These are phyloP conservation scores for Penicillium manginii DNA, from an alignment of 495 filamentous ascomycete genomes.

Conservation along the genomic window DNA sequence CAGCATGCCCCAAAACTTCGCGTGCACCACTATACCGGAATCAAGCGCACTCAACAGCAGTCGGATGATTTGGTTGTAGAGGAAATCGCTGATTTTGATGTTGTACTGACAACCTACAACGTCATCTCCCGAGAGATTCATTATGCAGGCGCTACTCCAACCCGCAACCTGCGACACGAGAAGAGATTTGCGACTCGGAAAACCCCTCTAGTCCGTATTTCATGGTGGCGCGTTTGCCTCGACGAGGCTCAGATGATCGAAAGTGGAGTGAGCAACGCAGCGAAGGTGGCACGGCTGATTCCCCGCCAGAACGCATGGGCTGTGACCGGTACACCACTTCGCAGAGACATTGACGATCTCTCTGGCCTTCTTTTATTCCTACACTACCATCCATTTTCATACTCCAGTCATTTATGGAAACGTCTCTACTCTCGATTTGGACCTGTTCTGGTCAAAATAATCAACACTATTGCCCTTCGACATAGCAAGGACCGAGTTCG, in stretches of 20 bases:
- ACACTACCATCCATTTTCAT: slow-evolving; percentile 72
- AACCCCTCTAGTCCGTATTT: slow-evolving; percentile 76
- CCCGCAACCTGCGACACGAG: slow-evolving; percentile 65
- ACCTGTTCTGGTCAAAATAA: slow-evolving; percentile 64
- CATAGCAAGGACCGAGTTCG: slow-evolving; percentile 84
- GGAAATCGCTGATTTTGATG: slow-evolving; percentile 60
- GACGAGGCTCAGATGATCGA: slow-evolving; percentile 98
- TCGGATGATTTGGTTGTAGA: slow-evolving; percentile 53
- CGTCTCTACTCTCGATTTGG: slow-evolving; percentile 61
- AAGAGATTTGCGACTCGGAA: slow-evolving; percentile 68
- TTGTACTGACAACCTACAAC: slow-evolving; percentile 86
- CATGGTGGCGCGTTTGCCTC: slow-evolving; percentile 91
- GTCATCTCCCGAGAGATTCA: slow-evolving; percentile 79
- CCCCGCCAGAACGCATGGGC: slow-evolving; percentile 88
- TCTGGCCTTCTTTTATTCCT: slow-evolving; percentile 80
- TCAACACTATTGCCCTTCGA: slow-evolving; percentile 71
- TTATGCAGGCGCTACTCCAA: slow-evolving; percentile 65
- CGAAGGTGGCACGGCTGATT: slow-evolving; percentile 75
- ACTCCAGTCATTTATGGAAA: slow-evolving; percentile 66
- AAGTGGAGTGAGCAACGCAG: slow-evolving; percentile 80
- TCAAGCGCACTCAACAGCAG: slow-evolving; percentile 43
- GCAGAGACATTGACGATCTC: slow-evolving; percentile 70
- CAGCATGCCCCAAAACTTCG: slow-evolving; percentile 66
- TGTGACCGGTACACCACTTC: slow-evolving; percentile 89
- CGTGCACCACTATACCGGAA: slow-evolving; percentile 55